phyloP scores from a whole-genome alignment of 106 monocot genomes.

The Xerophyta viscosa region DNA sequence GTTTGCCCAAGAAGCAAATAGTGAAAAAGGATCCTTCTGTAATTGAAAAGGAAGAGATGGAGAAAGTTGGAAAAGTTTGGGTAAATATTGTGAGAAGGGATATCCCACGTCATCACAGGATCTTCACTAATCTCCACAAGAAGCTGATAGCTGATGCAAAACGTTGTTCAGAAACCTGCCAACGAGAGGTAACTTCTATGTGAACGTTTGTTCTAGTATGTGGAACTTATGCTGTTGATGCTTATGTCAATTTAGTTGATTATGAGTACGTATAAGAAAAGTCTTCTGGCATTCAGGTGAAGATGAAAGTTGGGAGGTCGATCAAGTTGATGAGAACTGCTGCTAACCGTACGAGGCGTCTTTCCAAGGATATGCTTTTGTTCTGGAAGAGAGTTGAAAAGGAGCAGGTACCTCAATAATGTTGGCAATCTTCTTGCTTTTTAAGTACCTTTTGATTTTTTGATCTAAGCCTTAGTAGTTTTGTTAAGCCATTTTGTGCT shows the following conservation, averaged over 20 bases:
- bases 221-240: not conserved
- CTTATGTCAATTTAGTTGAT: not conserved
- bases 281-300: slow-evolving; percentile 52
- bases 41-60: slow-evolving; percentile 80
- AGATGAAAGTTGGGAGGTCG: slow-evolving; percentile 80
- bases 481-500: no score
- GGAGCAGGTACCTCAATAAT: slow-evolving; percentile 85
- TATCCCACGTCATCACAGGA: slow-evolving; percentile 73
- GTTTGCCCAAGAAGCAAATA: slow-evolving; percentile 82
- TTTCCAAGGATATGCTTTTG: slow-evolving; percentile 79
- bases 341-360: slow-evolving; percentile 67
- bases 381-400: slow-evolving; percentile 94
- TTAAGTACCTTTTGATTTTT: no score
- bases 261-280: not conserved
- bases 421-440: no score
- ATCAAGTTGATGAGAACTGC: slow-evolving; percentile 77
- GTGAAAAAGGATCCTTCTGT: slow-evolving; percentile 79
- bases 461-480: no score
- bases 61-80: slow-evolving; percentile 82
- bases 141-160: slow-evolving; percentile 76
- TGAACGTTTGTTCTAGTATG: not conserved
- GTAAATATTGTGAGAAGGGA: slow-evolving; percentile 65
- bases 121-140: slow-evolving; percentile 56
- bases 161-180: slow-evolving; percentile 73
- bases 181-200: slow-evolving; percentile 68